Conservation (phyloP, 495 filamentous ascomycete species). For the Tetracladium setigerum region DNA sequence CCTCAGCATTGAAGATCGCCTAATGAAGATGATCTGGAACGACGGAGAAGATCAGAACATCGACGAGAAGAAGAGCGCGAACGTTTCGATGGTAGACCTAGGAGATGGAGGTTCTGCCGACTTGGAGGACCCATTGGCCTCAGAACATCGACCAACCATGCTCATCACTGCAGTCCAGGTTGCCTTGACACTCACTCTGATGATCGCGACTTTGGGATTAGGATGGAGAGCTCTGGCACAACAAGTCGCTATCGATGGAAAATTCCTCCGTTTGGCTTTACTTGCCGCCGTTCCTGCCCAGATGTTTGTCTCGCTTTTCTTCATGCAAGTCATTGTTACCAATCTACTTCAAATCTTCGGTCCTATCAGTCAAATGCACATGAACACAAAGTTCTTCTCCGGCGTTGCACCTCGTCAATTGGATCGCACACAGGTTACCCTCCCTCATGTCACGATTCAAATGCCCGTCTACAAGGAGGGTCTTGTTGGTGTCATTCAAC, state of each 20-base stretch:
- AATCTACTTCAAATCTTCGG: conserved; percentile 52
- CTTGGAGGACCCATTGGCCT: conserved; percentile 28
- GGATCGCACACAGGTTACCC: conserved; percentile 27
- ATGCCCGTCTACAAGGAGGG: conserved; percentile 74
- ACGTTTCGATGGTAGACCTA: conserved; percentile 24
- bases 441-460: conserved; percentile 69
- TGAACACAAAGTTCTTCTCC: conserved; percentile 56
- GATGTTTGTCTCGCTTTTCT: conserved; percentile 33
- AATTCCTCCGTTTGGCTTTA: conserved; percentile 43
- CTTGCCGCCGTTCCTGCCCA: conserved; percentile 18
- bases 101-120: conserved; percentile 27
- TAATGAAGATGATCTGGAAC: conserved; percentile 51
- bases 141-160: conserved; percentile 34
- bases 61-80: conserved; percentile 30
- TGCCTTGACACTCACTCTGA: conserved; percentile 40
- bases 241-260: conserved; percentile 53
- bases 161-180: conserved; percentile 45
- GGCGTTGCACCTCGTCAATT: conserved; percentile 43
- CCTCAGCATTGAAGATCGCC: conserved; percentile 36
- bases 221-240: conserved; percentile 56
- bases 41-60: conserved; percentile 31
- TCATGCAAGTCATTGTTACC: conserved; percentile 52
- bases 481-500: conserved; percentile 51
- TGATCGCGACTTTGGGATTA: conserved; percentile 48
- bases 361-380: conserved; percentile 45